These are phyloP conservation scores for Eucommia ulmoides DNA, from an alignment of 257 asterid genomes.

Conservation along the genomic window DNA sequence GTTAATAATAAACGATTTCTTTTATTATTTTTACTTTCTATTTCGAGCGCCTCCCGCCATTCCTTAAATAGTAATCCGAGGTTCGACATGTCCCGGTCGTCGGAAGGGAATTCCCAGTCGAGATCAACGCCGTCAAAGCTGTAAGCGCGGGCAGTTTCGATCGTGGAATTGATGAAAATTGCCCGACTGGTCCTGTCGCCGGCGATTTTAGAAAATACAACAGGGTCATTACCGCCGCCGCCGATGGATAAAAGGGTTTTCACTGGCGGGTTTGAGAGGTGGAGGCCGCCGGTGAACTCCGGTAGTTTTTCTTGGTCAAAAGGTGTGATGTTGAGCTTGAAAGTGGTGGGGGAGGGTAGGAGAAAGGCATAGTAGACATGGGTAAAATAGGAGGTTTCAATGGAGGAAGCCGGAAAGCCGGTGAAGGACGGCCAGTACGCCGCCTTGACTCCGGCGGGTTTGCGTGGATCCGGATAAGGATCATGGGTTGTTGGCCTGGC, in stretches of 20 bases:
- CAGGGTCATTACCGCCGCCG: neutral
- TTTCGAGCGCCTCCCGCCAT: neutral
- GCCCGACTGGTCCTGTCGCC: neutral
- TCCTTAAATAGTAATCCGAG: neutral
- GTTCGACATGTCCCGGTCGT: conserved; percentile 1
- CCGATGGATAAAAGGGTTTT: neutral
- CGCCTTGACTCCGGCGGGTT: neutral
- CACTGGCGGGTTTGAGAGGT: neutral
- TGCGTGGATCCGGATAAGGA: no score
- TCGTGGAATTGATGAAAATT: neutral
- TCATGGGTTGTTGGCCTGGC: no score
- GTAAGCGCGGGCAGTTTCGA: neutral
- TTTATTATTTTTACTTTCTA: neutral
- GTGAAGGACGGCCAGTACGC: neutral
- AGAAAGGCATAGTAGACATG: neutral
- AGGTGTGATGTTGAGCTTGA: neutral
- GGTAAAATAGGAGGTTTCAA: neutral
- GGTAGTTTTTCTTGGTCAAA: neutral
- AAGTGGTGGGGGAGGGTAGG: neutral
- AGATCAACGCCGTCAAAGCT: neutral
- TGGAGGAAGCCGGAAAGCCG: neutral
- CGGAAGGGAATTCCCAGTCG: conserved; percentile 1
- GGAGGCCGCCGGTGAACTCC: neutral
- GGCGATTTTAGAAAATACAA: neutral
- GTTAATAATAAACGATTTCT: neutral